Percentiles rank a stretch among this genome's conserved stretches.
Evolutionary conservation across 2,329 filamentous ascomycete species (phyloP).

Genomic region (Calonectria multiphialidica): DNA sequence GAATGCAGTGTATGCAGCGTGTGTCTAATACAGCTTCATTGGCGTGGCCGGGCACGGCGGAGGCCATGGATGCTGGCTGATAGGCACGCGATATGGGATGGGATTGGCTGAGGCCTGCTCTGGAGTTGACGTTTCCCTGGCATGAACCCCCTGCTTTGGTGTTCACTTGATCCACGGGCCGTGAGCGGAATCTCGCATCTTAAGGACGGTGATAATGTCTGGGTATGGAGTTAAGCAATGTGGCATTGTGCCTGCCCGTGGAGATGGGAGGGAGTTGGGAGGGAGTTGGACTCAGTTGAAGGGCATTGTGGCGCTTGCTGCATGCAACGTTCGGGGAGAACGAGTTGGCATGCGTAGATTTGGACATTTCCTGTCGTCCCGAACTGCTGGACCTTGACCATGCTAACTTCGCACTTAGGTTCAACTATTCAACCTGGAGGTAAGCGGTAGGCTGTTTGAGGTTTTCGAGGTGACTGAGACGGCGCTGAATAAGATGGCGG

Average conservation of each 20-base stretch:
- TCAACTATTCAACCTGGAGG: not conserved
- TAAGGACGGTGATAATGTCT: conserved; percentile 6
- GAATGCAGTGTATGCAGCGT: not conserved
- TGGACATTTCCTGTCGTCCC: conserved; percentile 24
- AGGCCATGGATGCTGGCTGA: conserved; percentile 5
- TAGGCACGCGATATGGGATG: conserved; percentile 8
- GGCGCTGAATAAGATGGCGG: conserved; percentile 17
- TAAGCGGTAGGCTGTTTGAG: not conserved
- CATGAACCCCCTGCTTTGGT: conserved; percentile 23
- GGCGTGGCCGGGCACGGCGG: conserved; percentile 8
- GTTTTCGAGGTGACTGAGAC: conserved; percentile 14
- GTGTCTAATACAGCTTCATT: conserved; percentile 11
- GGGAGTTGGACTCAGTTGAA: not conserved
- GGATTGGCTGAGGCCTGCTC: conserved; percentile 14
- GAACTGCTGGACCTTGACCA: conserved; percentile 31
- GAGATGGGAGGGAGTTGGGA: not conserved
- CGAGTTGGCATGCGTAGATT: conserved; percentile 8
- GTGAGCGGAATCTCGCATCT: conserved; percentile 15
- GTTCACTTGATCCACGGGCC: conserved; percentile 16
- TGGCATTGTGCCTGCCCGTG: not conserved
- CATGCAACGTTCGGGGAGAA: conserved; percentile 27
- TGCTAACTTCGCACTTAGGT: conserved; percentile 16
- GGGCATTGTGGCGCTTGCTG: conserved; percentile 11
- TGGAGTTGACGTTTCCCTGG: conserved; percentile 29
- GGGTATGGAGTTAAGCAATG: not conserved